Percentiles rank a stretch among this genome's conserved stretches.
phyloP scores from a whole-genome alignment of 495 filamentous ascomycete species.

The Neurospora sp. region DNA sequence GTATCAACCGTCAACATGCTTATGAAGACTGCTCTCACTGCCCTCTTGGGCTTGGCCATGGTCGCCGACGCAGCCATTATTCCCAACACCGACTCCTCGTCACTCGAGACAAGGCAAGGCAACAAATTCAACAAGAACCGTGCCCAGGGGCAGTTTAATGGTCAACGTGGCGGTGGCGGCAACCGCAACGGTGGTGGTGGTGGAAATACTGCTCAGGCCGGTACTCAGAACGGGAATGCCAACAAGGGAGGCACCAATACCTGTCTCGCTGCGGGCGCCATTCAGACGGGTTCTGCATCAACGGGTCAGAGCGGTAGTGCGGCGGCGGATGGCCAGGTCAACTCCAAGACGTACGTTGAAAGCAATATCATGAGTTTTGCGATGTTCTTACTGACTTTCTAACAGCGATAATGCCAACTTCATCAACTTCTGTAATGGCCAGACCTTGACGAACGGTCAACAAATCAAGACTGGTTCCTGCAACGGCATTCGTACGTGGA shows the following conservation, averaged over 20 bases:
- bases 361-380: neutral
- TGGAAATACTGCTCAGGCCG: slow-evolving; percentile 3
- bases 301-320: slow-evolving; percentile 20
- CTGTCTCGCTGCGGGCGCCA: slow-evolving; percentile 32
- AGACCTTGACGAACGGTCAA: slow-evolving; percentile 59
- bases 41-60: slow-evolving; percentile 32
- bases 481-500: slow-evolving; percentile 57
- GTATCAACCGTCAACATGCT: slow-evolving; percentile 30
- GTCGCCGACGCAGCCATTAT: slow-evolving; percentile 30
- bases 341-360: slow-evolving; percentile 42
- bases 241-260: slow-evolving; percentile 15
- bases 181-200: slow-evolving; percentile 10
- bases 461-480: slow-evolving; percentile 58
- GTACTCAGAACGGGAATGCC: slow-evolving; percentile 10
- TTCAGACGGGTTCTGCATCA: slow-evolving; percentile 39
- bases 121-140: slow-evolving; percentile 8
- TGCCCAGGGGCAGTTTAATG: slow-evolving; percentile 2
- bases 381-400: neutral
- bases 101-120: slow-evolving; percentile 8
- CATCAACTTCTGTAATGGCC: slow-evolving; percentile 58
- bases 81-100: slow-evolving; percentile 19
- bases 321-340: slow-evolving; percentile 38
- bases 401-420: slow-evolving; percentile 47
- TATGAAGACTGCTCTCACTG: slow-evolving; percentile 33
- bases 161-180: slow-evolving; percentile 5